phyloP scores from a whole-genome alignment of 2,329 filamentous ascomycete species.

The Nigrospora sphaerica region DNA sequence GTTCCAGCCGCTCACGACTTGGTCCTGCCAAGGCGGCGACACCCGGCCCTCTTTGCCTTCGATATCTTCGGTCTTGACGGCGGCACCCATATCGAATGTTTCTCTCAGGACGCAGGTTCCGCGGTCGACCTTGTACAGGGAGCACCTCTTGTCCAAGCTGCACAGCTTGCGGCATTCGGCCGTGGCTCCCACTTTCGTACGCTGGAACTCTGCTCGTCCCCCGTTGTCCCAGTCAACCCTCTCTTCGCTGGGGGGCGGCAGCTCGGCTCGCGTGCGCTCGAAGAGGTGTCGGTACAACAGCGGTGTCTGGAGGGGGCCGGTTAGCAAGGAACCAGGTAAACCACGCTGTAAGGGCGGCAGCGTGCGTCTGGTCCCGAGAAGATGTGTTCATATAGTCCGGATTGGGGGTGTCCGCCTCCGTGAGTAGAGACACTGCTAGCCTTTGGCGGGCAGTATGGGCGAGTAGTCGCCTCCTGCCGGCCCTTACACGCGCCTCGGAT shows the following conservation, averaged over 20 bases:
- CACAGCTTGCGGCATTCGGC: conserved; percentile 12
- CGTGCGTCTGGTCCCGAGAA: no score
- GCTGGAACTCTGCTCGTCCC: conserved; percentile 1
- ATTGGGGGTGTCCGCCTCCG: background rate
- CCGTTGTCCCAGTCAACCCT: conserved; percentile 4
- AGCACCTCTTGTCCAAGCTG: conserved; percentile 8
- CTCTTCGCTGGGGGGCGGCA: background rate
- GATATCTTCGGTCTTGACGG: background rate
- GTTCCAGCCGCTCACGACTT: conserved; percentile 1
- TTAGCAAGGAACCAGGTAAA: background rate
- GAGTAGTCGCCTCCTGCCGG: no score
- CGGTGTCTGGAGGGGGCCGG: conserved; percentile 16
- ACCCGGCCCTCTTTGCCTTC: background rate
- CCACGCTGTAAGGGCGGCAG: background rate
- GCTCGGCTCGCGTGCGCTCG: conserved; percentile 9
- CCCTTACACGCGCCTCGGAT: no score
- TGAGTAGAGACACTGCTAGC: no score
- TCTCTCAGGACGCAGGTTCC: conserved; percentile 11
- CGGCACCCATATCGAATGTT: conserved; percentile 8
- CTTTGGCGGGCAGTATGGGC: no score
- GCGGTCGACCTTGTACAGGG: conserved; percentile 13
- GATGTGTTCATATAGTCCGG: background rate
- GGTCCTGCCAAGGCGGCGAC: background rate
- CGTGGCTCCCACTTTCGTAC: conserved; percentile 4
- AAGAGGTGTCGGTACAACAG: conserved; percentile 29